These are phyloP conservation scores for Parathielavia hyrcaniae DNA, from an alignment of 495 filamentous ascomycete genomes.

Conservation along the genomic window DNA sequence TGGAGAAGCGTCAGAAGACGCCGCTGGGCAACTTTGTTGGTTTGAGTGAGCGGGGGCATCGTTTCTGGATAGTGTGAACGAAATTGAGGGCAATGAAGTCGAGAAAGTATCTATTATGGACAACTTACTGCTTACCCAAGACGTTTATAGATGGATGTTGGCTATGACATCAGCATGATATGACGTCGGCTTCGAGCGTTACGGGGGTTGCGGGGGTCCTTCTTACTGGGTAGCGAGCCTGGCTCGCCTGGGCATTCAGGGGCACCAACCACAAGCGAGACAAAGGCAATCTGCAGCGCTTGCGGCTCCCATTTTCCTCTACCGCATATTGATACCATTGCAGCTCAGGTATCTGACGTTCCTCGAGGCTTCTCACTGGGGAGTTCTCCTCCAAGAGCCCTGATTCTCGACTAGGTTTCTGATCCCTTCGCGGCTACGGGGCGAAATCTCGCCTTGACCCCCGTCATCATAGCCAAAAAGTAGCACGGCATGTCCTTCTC, in stretches of 20 bases:
- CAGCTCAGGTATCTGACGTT: neutral
- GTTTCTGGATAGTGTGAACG: neutral
- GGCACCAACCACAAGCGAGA: too few species aligned
- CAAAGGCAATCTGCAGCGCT: too few species aligned
- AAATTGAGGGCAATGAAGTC: neutral
- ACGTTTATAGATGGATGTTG: too few species aligned
- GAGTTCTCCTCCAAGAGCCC: neutral
- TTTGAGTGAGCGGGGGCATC: neutral
- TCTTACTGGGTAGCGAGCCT: too few species aligned
- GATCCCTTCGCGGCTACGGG: neutral
- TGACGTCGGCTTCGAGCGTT: too few species aligned
- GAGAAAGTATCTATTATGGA: neutral
- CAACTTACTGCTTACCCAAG: too few species aligned
- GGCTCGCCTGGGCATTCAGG: too few species aligned
- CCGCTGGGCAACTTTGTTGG: neutral
- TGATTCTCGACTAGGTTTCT: neutral
- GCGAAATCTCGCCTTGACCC: constrained; percentile 29
- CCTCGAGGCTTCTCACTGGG: neutral
- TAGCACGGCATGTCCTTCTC: constrained; percentile 28
- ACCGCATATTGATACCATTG: too few species aligned
- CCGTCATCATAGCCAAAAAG: constrained; percentile 40
- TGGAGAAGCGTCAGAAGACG: neutral
- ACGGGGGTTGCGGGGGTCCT: too few species aligned
- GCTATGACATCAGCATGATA: too few species aligned
- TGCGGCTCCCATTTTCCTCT: too few species aligned